Base-by-base conservation (phyloP, 768 basidiomycete species). In the Auriscalpium vulgare region DNA sequence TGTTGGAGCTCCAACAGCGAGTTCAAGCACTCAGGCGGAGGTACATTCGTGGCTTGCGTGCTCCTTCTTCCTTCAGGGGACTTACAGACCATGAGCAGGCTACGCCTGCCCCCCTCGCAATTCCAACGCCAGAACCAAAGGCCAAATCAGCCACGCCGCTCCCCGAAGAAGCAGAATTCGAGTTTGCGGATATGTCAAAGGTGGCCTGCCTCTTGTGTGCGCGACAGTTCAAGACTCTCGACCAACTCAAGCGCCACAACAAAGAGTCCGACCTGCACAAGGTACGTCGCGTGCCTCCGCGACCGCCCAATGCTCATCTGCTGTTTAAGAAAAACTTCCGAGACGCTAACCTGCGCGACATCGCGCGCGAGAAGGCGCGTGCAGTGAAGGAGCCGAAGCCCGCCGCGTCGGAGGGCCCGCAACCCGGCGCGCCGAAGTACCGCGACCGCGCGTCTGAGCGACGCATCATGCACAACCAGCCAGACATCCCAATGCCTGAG, bases 211-310 rank as follows among this genome's bases (percentile, higher is more conserved):
- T 97, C 51, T 82, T 99, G 13, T 99, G 97, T 67, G 83, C 92
- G 43, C 80, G 97, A 35, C 90, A 95, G 67, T 94, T 99, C 82
- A 97, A 95, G 72, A 75, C 80, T 4, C 63, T 87, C 56, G 93
- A 95, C 23, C 85, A 91, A 61, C 78, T 99, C 44, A 85, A 80
- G 65, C 84, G 92, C 16, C 97, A 99, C 68, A 93, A 90, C 67
- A 87, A 85, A 64, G 91, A 91, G 73, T 99, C 97, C 23, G 90
- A 89, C 67, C 74, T 99, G 60, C 97, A 99, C 73, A 98, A 97
- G 89, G 95, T 78, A 74, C 69, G 75, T 74, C 50, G 63, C 65
- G 37, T 2, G 16, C 8, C n/a, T 29, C 50, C 50, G 11, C 17
- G n/a, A 9, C 14, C 37, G 45, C n/a, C 46, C 34, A 11, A 8